Conservation (phyloP, 148 eudicot species). For the Arbutus unedo region DNA sequence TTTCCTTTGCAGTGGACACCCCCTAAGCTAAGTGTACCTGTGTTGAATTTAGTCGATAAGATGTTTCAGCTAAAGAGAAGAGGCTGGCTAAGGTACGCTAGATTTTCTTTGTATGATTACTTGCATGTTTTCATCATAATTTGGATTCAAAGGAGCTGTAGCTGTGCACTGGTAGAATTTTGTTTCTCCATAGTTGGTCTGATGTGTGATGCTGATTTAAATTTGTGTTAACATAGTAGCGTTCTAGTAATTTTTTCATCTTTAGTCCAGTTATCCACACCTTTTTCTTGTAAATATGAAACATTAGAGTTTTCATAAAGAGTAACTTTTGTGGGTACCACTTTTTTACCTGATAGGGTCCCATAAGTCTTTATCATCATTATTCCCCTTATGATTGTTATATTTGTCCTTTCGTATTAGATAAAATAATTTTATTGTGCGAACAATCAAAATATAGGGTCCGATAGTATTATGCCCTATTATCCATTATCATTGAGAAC, state of each 20-base stretch:
- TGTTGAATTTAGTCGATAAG: constrained; percentile 88
- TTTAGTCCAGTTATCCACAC: not conserved
- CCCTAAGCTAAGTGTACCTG: constrained; percentile 81
- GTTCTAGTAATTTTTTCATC: not conserved
- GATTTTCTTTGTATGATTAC: not conserved
- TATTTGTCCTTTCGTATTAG: not conserved
- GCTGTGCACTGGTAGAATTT: not conserved
- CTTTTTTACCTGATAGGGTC: not conserved
- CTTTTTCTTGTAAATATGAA: not conserved
- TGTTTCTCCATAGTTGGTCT: not conserved
- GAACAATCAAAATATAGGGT: not conserved
- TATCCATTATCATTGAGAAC: not conserved
- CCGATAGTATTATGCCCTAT: not conserved
- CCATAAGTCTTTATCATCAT: not conserved
- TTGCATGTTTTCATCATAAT: constrained; percentile 9
- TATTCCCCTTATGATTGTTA: not conserved
- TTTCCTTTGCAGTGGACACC: constrained; percentile 85
- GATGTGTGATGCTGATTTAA: not conserved
- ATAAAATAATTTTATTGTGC: not conserved
- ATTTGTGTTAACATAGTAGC: not conserved
- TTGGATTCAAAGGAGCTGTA: not conserved
- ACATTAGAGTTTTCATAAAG: not conserved
- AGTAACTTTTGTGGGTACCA: not conserved
- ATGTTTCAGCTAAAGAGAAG: constrained; percentile 91
- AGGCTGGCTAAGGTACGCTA: constrained; percentile 91